Base-by-base conservation (phyloP, 768 basidiomycete genomes). In the Hypsizygus marmoreus region DNA sequence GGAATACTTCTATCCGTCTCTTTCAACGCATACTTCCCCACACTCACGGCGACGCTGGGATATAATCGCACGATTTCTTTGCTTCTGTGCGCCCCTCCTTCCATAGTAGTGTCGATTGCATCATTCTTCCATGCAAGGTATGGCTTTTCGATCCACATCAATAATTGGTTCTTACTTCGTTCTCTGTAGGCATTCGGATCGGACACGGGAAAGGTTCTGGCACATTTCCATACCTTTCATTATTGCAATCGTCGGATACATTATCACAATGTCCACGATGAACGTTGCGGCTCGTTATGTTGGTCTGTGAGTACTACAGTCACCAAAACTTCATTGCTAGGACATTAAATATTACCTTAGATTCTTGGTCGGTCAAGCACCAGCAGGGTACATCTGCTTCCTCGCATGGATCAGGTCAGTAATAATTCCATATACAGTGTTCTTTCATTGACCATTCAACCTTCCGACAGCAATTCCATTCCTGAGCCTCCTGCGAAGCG, bases 81-180 rank as follows among this genome's bases (percentile, higher is more conserved):
- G 6, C 63, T 87, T 32, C 71, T 87, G 45, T 84, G 82, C 42
- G 81, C 82, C 4, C 84, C 82, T 7, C 84, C 85, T 24, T 84
- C 76, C 67, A 65, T 63, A 3, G 75, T 80, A 45, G 72, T 80
- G 1, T 66, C 80, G 3, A 43, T 80, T 7, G 62, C 76, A 8
- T 77, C 82, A 0, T 77, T 86, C 63, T 40, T 57, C 16, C 14
- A 49, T 52, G 62, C 50, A 61, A 67, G 54, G 73, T 75, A 8
- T 63, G 73, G 45, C 32, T 34, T 34, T 34, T n/a, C n/a, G 29
- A n/a, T 4, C 6, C 3, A 10, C 14, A 8, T n/a, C n/a, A 19
- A 14, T 37, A 13, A 7, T 30, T 14, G 32, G 17, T 28, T 13
- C 6, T 9, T 2, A 22, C 25, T 19, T 12, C 20, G 25, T 17